These are phyloP conservation scores for Erythrobasidium hasegawianum DNA, from an alignment of 1,284 basidiomycete genomes.

Conservation along the genomic window DNA sequence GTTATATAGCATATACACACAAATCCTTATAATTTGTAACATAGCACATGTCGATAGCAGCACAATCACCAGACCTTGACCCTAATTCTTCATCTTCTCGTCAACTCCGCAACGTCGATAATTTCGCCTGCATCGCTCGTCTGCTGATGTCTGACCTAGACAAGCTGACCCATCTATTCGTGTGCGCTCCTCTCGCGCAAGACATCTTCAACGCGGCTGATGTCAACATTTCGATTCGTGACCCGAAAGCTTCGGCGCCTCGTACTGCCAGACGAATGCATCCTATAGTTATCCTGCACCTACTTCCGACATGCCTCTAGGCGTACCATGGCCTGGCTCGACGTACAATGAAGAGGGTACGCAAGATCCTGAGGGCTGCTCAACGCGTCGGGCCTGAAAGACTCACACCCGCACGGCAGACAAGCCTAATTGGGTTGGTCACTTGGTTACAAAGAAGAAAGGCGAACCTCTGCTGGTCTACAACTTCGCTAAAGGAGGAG, in stretches of 20 bases:
- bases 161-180: too few species aligned
- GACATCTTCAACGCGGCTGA: background rate
- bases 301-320: background rate
- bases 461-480: constrained; percentile 14
- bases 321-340: constrained; percentile 3
- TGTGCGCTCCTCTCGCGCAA: too few species aligned
- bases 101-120: too few species aligned
- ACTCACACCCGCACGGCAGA: background rate
- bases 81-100: too few species aligned
- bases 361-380: background rate
- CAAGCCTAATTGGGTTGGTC: constrained; percentile 16
- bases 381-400: background rate
- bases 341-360: constrained; percentile 17
- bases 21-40: too few species aligned
- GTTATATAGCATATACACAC: too few species aligned
- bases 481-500: constrained; percentile 11
- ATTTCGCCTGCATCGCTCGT: too few species aligned
- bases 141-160: too few species aligned
- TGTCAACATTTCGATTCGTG: background rate
- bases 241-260: constrained; percentile 3
- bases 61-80: too few species aligned
- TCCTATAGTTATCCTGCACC: background rate
- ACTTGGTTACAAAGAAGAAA: background rate
- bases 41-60: too few species aligned
- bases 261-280: constrained; percentile 13